Percentiles rank a stretch among this genome's conserved stretches.
Evolutionary conservation across 2,329 filamentous ascomycete genomes (phyloP).

Genomic region (Alternaria sp.): DNA sequence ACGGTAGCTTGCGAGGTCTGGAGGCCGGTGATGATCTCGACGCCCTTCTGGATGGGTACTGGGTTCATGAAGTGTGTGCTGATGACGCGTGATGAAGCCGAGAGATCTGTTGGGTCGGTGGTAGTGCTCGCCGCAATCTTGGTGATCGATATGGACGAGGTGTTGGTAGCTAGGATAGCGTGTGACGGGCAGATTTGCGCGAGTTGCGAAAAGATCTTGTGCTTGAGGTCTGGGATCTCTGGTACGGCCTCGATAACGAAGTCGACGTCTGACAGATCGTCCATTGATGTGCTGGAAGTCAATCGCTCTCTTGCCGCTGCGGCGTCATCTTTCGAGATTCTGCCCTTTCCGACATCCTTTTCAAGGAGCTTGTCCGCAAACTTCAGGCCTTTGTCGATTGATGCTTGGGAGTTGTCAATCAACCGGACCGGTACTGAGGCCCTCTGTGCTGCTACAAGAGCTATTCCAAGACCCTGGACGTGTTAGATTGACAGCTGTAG

Average conservation of each 20-base stretch:
- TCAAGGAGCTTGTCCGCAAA: slow-evolving; percentile 94
- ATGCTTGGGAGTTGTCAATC: slow-evolving; percentile 82
- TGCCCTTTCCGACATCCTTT: slow-evolving; percentile 89
- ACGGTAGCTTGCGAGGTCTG: slow-evolving; percentile 87
- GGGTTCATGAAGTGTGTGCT: slow-evolving; percentile 99
- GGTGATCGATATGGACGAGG: slow-evolving; percentile 97
- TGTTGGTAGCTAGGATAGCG: slow-evolving; percentile 94
- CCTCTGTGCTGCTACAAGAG: slow-evolving; percentile 86
- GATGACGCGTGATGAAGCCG: slow-evolving; percentile 84
- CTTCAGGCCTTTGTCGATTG: slow-evolving; percentile 84
- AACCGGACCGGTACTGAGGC: slow-evolving; percentile 84
- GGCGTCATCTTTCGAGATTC: slow-evolving; percentile 82
- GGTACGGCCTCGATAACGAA: slow-evolving; percentile 98
- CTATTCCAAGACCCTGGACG: slow-evolving; percentile 86
- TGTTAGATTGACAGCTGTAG: slow-evolving; percentile 25
- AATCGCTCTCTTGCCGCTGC: slow-evolving; percentile 74
- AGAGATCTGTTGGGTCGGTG: slow-evolving; percentile 77
- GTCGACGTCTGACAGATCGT: slow-evolving; percentile 81
- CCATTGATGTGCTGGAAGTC: slow-evolving; percentile 72
- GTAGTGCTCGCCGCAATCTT: slow-evolving; percentile 89
- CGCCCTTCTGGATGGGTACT: slow-evolving; percentile 93
- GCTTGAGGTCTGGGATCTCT: slow-evolving; percentile 87
- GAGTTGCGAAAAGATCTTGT: slow-evolving; percentile 82
- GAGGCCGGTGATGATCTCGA: slow-evolving; percentile 94
- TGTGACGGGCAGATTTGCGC: slow-evolving; percentile 82